Evolutionary conservation across 2,329 filamentous ascomycete species (phyloP).

Genomic region (Sporothrix globosa): DNA sequence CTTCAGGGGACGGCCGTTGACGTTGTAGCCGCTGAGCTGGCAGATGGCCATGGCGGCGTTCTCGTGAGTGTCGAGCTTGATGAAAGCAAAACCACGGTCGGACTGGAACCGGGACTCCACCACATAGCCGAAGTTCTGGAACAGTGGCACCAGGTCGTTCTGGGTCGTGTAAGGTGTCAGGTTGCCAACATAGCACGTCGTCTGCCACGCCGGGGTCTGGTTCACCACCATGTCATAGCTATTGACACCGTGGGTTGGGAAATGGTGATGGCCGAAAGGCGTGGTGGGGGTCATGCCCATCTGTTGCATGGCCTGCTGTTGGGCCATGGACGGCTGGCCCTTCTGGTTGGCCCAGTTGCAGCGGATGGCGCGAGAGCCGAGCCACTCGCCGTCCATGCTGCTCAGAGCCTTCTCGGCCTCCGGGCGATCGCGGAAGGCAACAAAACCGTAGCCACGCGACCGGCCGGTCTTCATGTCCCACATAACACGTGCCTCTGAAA

Average conservation of each 20-base stretch:
- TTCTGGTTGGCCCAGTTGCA: slow-evolving; percentile 99
- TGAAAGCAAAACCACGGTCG: slow-evolving; percentile 95
- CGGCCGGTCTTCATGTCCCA: slow-evolving; percentile 99
- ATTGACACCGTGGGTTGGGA: slow-evolving; percentile 93
- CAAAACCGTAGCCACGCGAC: slow-evolving; percentile 95
- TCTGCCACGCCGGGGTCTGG: slow-evolving; percentile 97
- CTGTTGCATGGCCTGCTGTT: slow-evolving; percentile 94
- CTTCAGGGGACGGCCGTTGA: slow-evolving; percentile 94
- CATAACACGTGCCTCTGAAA: slow-evolving; percentile 98
- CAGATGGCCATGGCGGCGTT: slow-evolving; percentile 98
- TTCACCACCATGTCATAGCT: slow-evolving; percentile 96
- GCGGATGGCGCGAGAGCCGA: slow-evolving; percentile 94
- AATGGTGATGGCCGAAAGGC: slow-evolving; percentile 95
- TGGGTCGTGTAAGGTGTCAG: slow-evolving; percentile 94
- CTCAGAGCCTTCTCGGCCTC: slow-evolving; percentile 96
- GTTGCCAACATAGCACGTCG: slow-evolving; percentile 97
- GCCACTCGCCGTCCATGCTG: slow-evolving; percentile 99
- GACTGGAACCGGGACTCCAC: slow-evolving; percentile 97
- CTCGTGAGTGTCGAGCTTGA: slow-evolving; percentile 99
- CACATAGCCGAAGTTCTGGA: slow-evolving; percentile 98
- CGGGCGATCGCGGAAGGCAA: slow-evolving; percentile 89
- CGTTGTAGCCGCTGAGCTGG: slow-evolving; percentile 95
- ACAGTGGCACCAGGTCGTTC: slow-evolving; percentile 93
- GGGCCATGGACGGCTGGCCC: slow-evolving; percentile 97
- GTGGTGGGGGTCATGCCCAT: slow-evolving; percentile 99